phyloP scores from a whole-genome alignment of 164 flowering plant species.

The Berberis vulgaris region DNA sequence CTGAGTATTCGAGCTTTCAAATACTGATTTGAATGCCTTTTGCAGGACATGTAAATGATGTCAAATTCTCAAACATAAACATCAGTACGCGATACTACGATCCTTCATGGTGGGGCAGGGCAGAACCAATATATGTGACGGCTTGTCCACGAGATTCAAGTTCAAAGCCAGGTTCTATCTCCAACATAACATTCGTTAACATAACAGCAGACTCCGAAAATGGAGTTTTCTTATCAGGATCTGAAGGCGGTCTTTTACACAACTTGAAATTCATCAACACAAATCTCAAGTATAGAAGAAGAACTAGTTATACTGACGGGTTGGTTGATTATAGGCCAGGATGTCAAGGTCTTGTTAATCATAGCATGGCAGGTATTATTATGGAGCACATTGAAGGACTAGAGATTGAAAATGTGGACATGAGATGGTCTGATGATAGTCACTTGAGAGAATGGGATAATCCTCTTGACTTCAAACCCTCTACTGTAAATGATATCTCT shows the following conservation, averaged over 20 bases:
- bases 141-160: slow-evolving; percentile 56
- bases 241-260: slow-evolving; percentile 40
- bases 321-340: slow-evolving; percentile 87
- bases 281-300: slow-evolving; percentile 25
- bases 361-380: slow-evolving; percentile 65
- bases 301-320: slow-evolving; percentile 44
- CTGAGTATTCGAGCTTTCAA: no score
- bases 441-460: slow-evolving; percentile 43
- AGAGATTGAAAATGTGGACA: slow-evolving; percentile 53
- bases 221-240: slow-evolving; percentile 81
- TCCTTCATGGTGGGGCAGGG: slow-evolving; percentile 98
- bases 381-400: slow-evolving; percentile 85
- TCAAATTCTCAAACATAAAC: slow-evolving; percentile 25
- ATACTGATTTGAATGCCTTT: no score
- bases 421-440: slow-evolving; percentile 55
- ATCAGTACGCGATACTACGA: slow-evolving; percentile 89
- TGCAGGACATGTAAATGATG: no score
- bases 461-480: slow-evolving; percentile 75
- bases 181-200: slow-evolving; percentile 25
- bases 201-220: slow-evolving; percentile 75
- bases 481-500: slow-evolving; percentile 70
- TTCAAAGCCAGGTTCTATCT: slow-evolving; percentile 64
- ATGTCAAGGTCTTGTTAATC: slow-evolving; percentile 80
- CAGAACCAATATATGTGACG: slow-evolving; percentile 91
- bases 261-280: slow-evolving; percentile 58